phyloP scores from a whole-genome alignment of 164 flowering plant genomes.

The Cinnamomum micranthum region DNA sequence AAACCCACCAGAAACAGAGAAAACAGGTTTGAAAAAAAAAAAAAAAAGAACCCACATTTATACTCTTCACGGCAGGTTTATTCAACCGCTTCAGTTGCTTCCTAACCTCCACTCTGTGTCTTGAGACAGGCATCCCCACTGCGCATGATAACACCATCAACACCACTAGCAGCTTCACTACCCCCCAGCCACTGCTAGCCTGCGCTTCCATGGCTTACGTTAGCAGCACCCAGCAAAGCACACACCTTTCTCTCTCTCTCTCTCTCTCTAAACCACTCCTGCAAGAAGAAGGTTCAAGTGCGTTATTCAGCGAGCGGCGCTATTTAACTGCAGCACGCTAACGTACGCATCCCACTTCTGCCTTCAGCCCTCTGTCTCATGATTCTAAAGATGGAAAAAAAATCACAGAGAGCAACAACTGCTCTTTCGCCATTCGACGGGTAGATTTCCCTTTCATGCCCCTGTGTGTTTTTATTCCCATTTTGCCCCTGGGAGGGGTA shows the following conservation, averaged over 20 bases:
- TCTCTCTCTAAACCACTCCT: background rate
- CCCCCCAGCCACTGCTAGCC: conserved; percentile 6
- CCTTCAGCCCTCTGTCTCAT: background rate
- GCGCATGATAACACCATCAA: conserved; percentile 26
- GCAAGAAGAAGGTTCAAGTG: background rate
- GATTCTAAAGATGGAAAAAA: background rate
- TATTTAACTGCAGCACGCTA: conserved; percentile 3
- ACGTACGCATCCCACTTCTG: conserved; percentile 1
- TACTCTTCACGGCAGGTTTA: conserved; percentile 66
- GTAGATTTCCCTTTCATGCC: too few species aligned
- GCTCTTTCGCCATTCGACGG: too few species aligned
- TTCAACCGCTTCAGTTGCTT: conserved; percentile 80
- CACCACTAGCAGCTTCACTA: conserved; percentile 11
- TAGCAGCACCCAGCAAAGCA: background rate
- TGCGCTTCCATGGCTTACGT: conserved; percentile 12
- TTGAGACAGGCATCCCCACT: conserved; percentile 21
- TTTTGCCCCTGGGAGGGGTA: too few species aligned
- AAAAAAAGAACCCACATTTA: conserved; percentile 42
- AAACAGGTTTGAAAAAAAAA: background rate
- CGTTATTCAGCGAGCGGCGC: background rate
- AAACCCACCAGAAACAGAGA: background rate
- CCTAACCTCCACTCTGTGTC: conserved; percentile 66
- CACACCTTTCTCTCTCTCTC: background rate
- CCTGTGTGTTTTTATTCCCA: too few species aligned
- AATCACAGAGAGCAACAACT: background rate